Percentiles rank a stretch among this genome's conserved stretches.
phyloP scores from a whole-genome alignment of 805 yeast genomes.

The Lachancea meyersii region DNA sequence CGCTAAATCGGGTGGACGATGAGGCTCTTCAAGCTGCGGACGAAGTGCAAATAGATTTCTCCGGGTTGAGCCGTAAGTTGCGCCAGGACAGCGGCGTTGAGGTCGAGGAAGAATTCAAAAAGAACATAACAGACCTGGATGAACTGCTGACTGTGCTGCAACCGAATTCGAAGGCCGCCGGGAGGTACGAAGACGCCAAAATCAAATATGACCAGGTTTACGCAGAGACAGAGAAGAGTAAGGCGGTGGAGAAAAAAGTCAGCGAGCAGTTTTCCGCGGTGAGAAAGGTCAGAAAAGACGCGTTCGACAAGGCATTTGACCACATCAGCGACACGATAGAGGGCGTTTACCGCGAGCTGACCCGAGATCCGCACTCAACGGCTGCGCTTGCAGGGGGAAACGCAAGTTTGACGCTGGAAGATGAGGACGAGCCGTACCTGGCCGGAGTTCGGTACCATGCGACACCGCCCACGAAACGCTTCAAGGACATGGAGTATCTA shows the following conservation, averaged over 20 bases:
- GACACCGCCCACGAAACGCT: slow-evolving; percentile 93
- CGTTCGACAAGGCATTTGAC: slow-evolving; percentile 68
- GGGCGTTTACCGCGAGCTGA: slow-evolving; percentile 75
- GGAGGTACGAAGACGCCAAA: slow-evolving; percentile 65
- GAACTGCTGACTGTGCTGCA: slow-evolving; percentile 40
- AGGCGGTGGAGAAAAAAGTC: slow-evolving; percentile 52
- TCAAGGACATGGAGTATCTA: slow-evolving; percentile 82
- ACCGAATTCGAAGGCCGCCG: slow-evolving; percentile 79
- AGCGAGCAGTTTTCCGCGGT: slow-evolving; percentile 53
- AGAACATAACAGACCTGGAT: slow-evolving; percentile 34
- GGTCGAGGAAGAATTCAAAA: slow-evolving; percentile 33
- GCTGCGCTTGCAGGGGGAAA: slow-evolving; percentile 83
- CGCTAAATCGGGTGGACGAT: slow-evolving; percentile 47
- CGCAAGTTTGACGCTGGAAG: slow-evolving; percentile 82
- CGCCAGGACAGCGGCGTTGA: slow-evolving; percentile 33
- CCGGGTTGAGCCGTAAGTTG: slow-evolving; percentile 38
- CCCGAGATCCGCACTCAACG: slow-evolving; percentile 46
- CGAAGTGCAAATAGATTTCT: slow-evolving; percentile 51
- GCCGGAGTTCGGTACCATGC: slow-evolving; percentile 86
- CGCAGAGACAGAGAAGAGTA: slow-evolving; percentile 54
- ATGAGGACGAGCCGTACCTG: slow-evolving; percentile 82
- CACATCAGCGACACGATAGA: slow-evolving; percentile 71
- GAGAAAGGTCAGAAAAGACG: slow-evolving; percentile 50
- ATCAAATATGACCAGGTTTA: slow-evolving; percentile 54
- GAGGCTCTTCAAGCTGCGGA: slow-evolving; percentile 38